Evolutionary conservation across 2,329 filamentous ascomycete species (phyloP), one percentile per base, ranked within the genome.

Genomic region (Aureobasidium sp.): DNA sequence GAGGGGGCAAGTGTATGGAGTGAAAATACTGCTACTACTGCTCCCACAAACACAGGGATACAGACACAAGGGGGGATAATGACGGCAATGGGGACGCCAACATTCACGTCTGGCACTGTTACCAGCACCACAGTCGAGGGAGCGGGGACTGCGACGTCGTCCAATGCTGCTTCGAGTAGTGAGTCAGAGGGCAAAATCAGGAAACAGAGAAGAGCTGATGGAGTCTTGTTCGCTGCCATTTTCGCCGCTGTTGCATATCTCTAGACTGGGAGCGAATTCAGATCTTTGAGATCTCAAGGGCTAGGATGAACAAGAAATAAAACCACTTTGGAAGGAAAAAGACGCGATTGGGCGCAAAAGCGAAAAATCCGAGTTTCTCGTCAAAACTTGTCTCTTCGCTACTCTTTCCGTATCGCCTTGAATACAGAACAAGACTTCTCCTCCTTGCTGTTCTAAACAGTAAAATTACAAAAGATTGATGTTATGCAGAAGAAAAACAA

Each of bases 211-310:
- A 37, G 33, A 5, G 54, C 54, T 6, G 44, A 59, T 59, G 54
- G 42, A 1, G 9, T 59, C 6, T 48, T 48, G 24, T 35, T 54
- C 15, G 58, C 48, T 50, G 39, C 48, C 40, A 5, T 59, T 3
- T 59, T 59, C 12, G 54, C 54, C 4, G 54, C 54, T 48, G 54
- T 59, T n/a, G 54, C 54, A 2, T 48, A 48, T 15, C 6, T 59
- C 0, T 59, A 39, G 31, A 29, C 5, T 29, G 27, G 27, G 6
- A 5, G 27, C 27, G 5, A 29, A 29, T 2, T 29, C 27, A 29
- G 27, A 29, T 29, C 27, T 24, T 24, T 24, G 24, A 24, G 4
- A 24, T 2, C 24, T 24, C 24, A 24, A 24, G 24, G 24, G 24
- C 24, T 24, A 24, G 24, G 24, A 24, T 24, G 24, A 24, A 24